Base-by-base conservation (phyloP, 2,329 filamentous ascomycete species). In the Xylaria digitata region DNA sequence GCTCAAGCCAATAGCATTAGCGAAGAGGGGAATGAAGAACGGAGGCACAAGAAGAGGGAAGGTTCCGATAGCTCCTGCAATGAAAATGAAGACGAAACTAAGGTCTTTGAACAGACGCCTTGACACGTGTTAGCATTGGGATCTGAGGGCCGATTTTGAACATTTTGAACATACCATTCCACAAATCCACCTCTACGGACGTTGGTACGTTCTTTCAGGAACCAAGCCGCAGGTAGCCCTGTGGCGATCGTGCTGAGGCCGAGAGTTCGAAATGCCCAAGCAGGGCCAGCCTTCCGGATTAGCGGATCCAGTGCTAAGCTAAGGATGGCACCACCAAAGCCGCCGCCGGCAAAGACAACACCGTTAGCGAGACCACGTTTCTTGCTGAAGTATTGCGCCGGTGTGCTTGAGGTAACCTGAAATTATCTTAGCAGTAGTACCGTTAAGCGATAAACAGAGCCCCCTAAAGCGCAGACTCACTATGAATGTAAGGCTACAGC, bases 301-400 rank as follows among this genome's bases (percentile, higher is more conserved):
- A 89, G 72, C 0, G 76, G 80, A 60, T 88, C 80, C 8, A 86
- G 75, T 6, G 79, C 80, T 30, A 87, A 81, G 61, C 82, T 84
- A 56, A 85, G 84, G 2, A 83, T 81, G 0, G 86, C 82, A 8
- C 85, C 87, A 3, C 87, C 87, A 3, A 88, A 78, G 0, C 87
- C 87, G 6, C 86, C 86, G 1, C 84, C 84, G 0, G 83, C 81
- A 56, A 82, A 85, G 43, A 87, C 80, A 13, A 87, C 76, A 0
- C 86, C 86, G 65, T 87, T 88, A 0, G 86, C 86, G 0, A 87
- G 75, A 0, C 86, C 87, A 2, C 85, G 82, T 66, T 82, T 86
- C 2, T 78, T 78, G 50, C 76, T 81, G 65, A 89, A 89, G 68
- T 87, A 89, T 67, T 88, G 86, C 0, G 85, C 80, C 2, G 85